These are phyloP conservation scores for Gnetum montanum DNA, from an alignment of 75 land plant species.

Conservation along the genomic window DNA sequence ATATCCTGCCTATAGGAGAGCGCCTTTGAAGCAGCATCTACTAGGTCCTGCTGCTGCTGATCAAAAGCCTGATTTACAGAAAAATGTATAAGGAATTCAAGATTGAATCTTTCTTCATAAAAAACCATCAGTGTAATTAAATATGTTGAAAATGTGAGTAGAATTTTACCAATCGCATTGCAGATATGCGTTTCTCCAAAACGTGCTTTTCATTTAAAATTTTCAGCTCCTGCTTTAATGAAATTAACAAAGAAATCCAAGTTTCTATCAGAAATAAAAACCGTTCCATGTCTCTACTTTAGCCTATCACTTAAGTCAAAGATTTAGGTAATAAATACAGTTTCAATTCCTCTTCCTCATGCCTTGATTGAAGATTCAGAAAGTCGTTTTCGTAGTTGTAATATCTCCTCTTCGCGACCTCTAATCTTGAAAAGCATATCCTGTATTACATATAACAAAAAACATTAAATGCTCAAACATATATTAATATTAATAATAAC, in stretches of 20 bases:
- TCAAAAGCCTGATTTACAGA: conserved; percentile 68
- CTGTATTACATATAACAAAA: conserved; percentile 22
- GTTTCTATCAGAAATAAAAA: neutral
- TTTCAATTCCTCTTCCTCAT: conserved; percentile 4
- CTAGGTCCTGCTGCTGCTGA: conserved; percentile 91
- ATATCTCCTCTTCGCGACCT: conserved; percentile 56
- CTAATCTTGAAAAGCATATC: conserved; percentile 39
- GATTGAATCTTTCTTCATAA: neutral
- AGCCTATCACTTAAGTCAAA: neutral
- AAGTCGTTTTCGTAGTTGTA: conserved; percentile 48
- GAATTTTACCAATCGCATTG: conserved; percentile 52
- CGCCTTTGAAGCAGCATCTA: conserved; percentile 83
- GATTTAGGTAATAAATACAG: conserved; percentile 10
- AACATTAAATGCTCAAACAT: too few relatives aligned
- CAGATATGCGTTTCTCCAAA: conserved; percentile 61
- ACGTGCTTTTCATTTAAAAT: conserved; percentile 56
- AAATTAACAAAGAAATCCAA: neutral
- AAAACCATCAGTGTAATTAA: neutral
- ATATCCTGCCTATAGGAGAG: conserved; percentile 71
- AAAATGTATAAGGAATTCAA: neutral
- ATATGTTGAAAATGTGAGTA: too few relatives aligned
- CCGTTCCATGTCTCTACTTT: too few relatives aligned
- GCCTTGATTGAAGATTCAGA: conserved; percentile 57
- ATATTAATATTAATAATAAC: neutral
- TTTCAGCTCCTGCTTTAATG: conserved; percentile 41